Evolutionary conservation across 169 alveolate species (phyloP), one percentile per base, ranked within the genome.

Genomic region (Neospora caninum): DNA sequence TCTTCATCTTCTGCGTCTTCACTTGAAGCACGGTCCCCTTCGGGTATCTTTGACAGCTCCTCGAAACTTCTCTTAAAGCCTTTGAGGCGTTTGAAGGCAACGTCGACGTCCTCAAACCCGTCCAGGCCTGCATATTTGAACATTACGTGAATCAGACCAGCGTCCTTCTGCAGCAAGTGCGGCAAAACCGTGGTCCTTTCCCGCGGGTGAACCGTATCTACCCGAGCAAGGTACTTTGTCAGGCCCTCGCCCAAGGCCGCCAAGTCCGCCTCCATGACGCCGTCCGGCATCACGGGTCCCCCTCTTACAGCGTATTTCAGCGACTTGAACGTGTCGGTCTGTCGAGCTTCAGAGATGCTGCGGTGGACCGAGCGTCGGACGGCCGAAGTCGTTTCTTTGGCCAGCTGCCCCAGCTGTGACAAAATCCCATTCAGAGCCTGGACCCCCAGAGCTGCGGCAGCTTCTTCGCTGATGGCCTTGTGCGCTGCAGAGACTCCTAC

Each of bases 281-380:
- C 87, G 27, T 22, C 34, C 45, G 87, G 27, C 87, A 39, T 34
- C 39, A 78, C 31, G 20, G 45, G 87, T 34, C n/a, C 53, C 29
- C 34, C 45, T 10, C n/a, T 78, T 45, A 78, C 27, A 22, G 87
- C 87, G 45, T 78, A 78, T 34, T 78, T 78, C 41, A 78, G 87
- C 31, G 87, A 34, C 87, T 78, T 78, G 43, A 78, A 78, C 45
- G 87, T 25, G 31, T 78, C 87, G 10, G 87, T 78, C 27, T 78
- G 87, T 34, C 87, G 27, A 22, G 87, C 87, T 39, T 18, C 87
- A 34, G 87, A 78, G 29, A 78, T 31, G 42, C 87, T 34, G 34
- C 87, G 87, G 45, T 78, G 87, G 1, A 78, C 87, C 87, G 87
- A 25, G 41, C 87, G 42, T 7, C 87, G 42, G 87, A 78, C 45